These are phyloP conservation scores for Chrysosporium keratinophilum DNA, from an alignment of 2,329 filamentous ascomycete species.

Conservation along the genomic window DNA sequence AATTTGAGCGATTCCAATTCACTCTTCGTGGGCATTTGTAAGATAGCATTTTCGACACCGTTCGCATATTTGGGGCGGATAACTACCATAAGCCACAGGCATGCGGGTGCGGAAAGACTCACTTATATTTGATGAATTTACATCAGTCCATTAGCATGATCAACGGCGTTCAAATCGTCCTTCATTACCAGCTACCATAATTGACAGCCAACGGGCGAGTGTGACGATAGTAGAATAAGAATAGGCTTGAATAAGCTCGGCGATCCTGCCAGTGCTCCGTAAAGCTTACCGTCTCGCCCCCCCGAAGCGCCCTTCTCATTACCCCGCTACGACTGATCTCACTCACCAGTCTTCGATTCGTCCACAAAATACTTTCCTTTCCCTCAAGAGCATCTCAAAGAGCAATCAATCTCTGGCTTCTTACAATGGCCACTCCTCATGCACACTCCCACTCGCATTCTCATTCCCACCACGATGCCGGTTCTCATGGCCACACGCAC, in stretches of 20 bases:
- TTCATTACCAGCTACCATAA: no score
- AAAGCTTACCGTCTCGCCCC: no score
- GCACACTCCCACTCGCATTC: slow-evolving; percentile 16
- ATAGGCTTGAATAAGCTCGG: no score
- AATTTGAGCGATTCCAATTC: neutral
- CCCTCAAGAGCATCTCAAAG: neutral
- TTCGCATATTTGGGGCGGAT: neutral
- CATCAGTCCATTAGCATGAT: no score
- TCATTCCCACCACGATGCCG: slow-evolving; percentile 47
- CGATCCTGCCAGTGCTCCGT: no score
- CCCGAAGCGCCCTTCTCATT: no score
- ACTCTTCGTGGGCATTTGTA: slow-evolving; percentile 1
- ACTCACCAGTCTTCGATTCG: no score
- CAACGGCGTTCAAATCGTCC: no score
- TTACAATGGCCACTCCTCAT: slow-evolving; percentile 2
- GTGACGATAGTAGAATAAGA: no score
- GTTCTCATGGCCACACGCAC: slow-evolving; percentile 79
- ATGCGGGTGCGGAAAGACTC: neutral
- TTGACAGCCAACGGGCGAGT: no score
- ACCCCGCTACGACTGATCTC: no score
- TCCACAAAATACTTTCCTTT: neutral
- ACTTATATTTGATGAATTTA: no score
- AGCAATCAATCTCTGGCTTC: neutral
- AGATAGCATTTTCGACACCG: slow-evolving; percentile 1
- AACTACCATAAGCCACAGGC: neutral